Percentiles rank a stretch among this genome's conserved stretches.
Evolutionary conservation across 441 rosid genomes (phyloP).

Genomic region (Erodium trifolium): DNA sequence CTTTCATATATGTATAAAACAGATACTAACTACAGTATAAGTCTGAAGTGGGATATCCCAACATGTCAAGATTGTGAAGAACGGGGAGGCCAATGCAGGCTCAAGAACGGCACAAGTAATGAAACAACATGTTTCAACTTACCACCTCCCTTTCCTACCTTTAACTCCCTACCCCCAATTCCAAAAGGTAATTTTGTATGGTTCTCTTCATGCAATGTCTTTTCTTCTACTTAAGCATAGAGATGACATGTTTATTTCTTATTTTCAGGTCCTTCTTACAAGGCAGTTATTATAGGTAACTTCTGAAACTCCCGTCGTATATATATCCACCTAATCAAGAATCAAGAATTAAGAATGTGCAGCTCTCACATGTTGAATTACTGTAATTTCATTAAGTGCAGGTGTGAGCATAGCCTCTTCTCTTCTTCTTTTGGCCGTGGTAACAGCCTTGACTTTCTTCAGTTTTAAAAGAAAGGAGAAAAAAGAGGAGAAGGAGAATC

Average conservation of each 20-base stretch:
- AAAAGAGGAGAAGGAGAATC: conserved; percentile 1
- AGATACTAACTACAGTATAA: not conserved
- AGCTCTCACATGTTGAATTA: not conserved
- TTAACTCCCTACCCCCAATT: not conserved
- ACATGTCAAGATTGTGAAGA: conserved; percentile 5
- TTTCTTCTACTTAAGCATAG: not conserved
- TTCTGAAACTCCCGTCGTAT: not conserved
- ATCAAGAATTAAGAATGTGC: not conserved
- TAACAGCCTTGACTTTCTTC: conserved; percentile 3
- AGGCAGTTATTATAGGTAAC: not conserved
- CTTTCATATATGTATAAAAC: not conserved
- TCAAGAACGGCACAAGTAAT: not conserved
- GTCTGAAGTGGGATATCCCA: not conserved
- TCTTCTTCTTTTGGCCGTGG: conserved; percentile 2
- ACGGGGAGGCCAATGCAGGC: not conserved
- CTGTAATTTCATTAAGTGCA: not conserved
- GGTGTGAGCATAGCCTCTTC: not conserved
- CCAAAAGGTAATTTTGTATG: not conserved
- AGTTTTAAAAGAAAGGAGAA: not conserved
- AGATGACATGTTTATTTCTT: not conserved
- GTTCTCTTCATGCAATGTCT: not conserved
- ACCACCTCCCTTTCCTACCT: not conserved
- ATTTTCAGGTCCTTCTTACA: conserved; percentile 1
- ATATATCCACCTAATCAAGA: not conserved
- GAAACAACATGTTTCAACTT: conserved; percentile 4